These are phyloP conservation scores for Globisporangium paddicum DNA, from an alignment of 352 stramenopile genomes.

Conservation along the genomic window DNA sequence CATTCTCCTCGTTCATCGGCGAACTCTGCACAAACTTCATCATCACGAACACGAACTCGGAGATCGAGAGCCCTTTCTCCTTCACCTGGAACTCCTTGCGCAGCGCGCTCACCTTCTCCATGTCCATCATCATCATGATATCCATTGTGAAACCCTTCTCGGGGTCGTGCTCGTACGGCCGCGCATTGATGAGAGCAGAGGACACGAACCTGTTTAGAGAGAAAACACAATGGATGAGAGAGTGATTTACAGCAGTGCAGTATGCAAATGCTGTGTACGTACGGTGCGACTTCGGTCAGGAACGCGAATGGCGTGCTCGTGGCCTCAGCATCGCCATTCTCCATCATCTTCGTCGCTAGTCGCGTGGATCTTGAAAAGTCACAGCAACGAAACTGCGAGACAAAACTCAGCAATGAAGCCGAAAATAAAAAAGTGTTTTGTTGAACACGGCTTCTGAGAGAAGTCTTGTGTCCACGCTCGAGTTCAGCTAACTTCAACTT, in stretches of 20 bases:
- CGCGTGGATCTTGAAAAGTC: constrained; percentile 3
- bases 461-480: not conserved
- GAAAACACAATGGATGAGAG: not conserved
- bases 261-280: not conserved
- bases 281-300: constrained; percentile 19
- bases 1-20: constrained; percentile 50
- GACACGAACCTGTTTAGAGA: constrained; percentile 2
- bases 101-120: constrained; percentile 83
- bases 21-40: constrained; percentile 67
- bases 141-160: constrained; percentile 88
- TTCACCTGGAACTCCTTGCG: constrained; percentile 84
- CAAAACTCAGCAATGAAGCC: too few species aligned
- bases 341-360: not conserved
- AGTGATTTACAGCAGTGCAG: not conserved
- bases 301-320: constrained; percentile 6
- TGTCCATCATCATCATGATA: constrained; percentile 92
- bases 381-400: not conserved
- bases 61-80: constrained; percentile 68
- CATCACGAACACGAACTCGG: constrained; percentile 89
- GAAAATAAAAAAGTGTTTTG: not conserved
- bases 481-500: too few species aligned
- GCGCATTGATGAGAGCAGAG: not conserved
- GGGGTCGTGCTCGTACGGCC: constrained; percentile 67
- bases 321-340: not conserved
- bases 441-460: not conserved